Evolutionary conservation across 148 eudicot genomes (phyloP).

Genomic region (Dianthus caryophyllus): DNA sequence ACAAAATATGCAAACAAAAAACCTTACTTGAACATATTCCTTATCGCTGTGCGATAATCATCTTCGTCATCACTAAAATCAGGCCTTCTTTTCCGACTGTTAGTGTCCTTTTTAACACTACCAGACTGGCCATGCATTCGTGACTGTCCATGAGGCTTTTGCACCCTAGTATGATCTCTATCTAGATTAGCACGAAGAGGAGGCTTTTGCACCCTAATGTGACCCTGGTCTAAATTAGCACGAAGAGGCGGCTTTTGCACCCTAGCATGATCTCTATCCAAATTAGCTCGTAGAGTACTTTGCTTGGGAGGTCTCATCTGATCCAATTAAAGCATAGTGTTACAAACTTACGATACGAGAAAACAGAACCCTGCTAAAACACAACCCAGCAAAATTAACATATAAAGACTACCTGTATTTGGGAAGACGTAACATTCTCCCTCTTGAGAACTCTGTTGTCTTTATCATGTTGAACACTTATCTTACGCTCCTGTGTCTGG

Average conservation of each 20-base stretch:
- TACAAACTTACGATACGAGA: not conserved
- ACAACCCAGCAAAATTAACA: not conserved
- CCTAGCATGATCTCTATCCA: not conserved
- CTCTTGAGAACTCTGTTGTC: constrained; percentile 32
- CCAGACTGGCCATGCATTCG: constrained; percentile 10
- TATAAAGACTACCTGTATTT: constrained; percentile 45
- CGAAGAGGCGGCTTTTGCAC: constrained; percentile 21
- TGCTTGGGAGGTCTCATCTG: constrained; percentile 51
- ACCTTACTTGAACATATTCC: constrained; percentile 54
- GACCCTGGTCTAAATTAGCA: constrained; percentile 10
- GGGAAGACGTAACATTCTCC: constrained; percentile 34
- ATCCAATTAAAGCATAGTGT: not conserved
- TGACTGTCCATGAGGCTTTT: constrained; percentile 41
- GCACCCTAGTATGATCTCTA: constrained; percentile 48
- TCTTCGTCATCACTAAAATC: constrained; percentile 31
- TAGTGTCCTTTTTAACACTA: constrained; percentile 8
- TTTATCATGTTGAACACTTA: constrained; percentile 32
- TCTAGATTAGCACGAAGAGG: constrained; percentile 29
- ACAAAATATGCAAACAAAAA: not conserved
- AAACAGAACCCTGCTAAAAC: not conserved
- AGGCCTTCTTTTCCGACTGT: constrained; percentile 20
- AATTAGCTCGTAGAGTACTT: constrained; percentile 30
- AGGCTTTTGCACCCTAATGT: no score
- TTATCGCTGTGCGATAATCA: constrained; percentile 43
- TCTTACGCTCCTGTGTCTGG: constrained; percentile 8